Conservation (phyloP, 768 basidiomycete species). For the Auricularia sp. region DNA sequence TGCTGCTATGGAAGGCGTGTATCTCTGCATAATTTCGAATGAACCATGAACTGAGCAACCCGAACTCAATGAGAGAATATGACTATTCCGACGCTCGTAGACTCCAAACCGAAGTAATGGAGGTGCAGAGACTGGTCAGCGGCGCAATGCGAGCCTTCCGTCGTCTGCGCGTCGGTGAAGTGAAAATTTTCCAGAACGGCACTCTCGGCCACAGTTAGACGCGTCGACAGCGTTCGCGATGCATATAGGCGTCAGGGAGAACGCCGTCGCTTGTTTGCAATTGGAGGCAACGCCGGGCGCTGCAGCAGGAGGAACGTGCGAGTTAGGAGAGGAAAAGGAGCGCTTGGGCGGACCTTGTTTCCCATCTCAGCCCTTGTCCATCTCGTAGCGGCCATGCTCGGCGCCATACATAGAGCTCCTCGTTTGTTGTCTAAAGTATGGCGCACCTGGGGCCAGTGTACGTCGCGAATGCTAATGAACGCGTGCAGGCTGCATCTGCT, state of each 20-base stretch:
- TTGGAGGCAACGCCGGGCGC: background rate
- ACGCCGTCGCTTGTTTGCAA: background rate
- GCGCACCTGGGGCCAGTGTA: background rate
- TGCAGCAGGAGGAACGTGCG: background rate
- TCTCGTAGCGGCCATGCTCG: slow-evolving; percentile 42
- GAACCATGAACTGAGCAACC: slow-evolving; percentile 42
- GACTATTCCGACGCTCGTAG: slow-evolving; percentile 52
- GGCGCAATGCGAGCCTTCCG: slow-evolving; percentile 38
- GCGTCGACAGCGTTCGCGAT: background rate
- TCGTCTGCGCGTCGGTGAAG: slow-evolving; percentile 48
- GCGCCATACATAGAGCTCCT: slow-evolving; percentile 30
- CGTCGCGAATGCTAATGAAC: background rate
- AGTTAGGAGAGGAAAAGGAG: background rate
- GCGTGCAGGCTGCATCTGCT: slow-evolving; percentile 49
- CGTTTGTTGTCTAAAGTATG: background rate
- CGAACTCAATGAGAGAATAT: slow-evolving; percentile 76
- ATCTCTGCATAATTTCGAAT: slow-evolving; percentile 76
- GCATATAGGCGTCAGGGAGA: background rate
- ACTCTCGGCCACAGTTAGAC: background rate
- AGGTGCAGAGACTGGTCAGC: slow-evolving; percentile 64
- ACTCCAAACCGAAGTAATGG: slow-evolving; percentile 25
- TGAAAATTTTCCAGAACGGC: background rate
- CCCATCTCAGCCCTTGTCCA: slow-evolving; percentile 4
- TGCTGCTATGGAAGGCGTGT: slow-evolving; percentile 28
- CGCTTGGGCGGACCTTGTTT: background rate